Conservation (phyloP, 2,329 filamentous ascomycete genomes). For the Alternaria burnsii region DNA sequence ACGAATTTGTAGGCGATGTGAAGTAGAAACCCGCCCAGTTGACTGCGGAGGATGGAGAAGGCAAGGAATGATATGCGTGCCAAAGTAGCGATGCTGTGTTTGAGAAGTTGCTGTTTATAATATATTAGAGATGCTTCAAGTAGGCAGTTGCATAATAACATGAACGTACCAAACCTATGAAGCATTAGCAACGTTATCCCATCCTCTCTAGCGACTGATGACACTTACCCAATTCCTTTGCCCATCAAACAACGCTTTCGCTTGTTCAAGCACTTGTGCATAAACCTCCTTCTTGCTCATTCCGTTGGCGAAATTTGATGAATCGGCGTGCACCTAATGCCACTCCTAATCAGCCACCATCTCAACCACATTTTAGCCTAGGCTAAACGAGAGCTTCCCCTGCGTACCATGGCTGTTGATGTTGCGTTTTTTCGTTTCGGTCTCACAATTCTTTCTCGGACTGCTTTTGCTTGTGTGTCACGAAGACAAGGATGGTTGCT, state of each 20-base stretch:
- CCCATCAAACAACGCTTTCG: constrained; percentile 72
- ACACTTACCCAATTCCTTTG: constrained; percentile 79
- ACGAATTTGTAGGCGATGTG: constrained; percentile 46
- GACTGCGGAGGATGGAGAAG: constrained; percentile 69
- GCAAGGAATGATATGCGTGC: constrained; percentile 79
- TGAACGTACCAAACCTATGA: constrained; percentile 12
- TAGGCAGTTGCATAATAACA: background rate
- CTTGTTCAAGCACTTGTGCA: constrained; percentile 75
- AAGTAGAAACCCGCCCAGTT: constrained; percentile 77
- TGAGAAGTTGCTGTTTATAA: constrained; percentile 65
- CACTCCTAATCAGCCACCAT: background rate
- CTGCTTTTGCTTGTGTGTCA: constrained; percentile 1
- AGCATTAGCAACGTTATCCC: background rate
- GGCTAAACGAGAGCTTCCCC: background rate
- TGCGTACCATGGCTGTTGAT: constrained; percentile 9
- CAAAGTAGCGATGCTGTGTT: constrained; percentile 80
- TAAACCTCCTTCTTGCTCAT: constrained; percentile 77
- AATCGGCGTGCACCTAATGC: constrained; percentile 75
- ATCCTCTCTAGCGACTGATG: background rate
- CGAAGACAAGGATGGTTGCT: background rate
- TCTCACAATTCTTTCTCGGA: background rate
- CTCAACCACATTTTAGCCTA: background rate
- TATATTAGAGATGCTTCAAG: background rate
- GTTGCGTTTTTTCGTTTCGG: background rate
- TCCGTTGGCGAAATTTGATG: constrained; percentile 74